A percentile compares a stretch with the other conserved stretches of the same genome.
These are phyloP conservation scores for Collybia sordida DNA, from an alignment of 768 basidiomycete genomes.

Conservation along the genomic window DNA sequence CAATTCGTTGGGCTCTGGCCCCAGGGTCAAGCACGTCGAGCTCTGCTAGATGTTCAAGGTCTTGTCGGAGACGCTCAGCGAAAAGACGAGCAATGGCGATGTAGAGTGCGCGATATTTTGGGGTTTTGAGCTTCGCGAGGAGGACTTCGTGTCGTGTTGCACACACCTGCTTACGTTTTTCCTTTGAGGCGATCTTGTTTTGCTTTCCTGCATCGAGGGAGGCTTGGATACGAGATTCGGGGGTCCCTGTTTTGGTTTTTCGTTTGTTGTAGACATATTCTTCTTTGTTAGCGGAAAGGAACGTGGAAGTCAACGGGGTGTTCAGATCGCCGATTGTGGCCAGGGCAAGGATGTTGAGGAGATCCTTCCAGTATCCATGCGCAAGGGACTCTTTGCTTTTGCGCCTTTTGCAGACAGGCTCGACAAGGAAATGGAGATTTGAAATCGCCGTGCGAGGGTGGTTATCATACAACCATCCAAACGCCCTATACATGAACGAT, in stretches of 20 bases:
- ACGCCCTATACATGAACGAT: conserved; percentile 33
- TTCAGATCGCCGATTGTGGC: conserved; percentile 53
- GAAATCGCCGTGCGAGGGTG: conserved; percentile 69
- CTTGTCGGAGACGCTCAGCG: conserved; percentile 46
- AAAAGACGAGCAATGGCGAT: conserved; percentile 63
- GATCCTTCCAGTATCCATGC: conserved; percentile 79
- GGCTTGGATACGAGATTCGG: conserved; percentile 21
- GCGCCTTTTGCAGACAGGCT: conserved; percentile 42
- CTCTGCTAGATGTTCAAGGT: conserved; percentile 40
- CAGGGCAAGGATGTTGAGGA: conserved; percentile 66
- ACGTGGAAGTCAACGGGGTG: conserved; percentile 17
- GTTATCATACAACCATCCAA: conserved; percentile 67
- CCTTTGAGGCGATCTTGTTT: conserved; percentile 20
- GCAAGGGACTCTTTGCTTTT: conserved; percentile 23
- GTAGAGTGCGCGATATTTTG: conserved; percentile 62
- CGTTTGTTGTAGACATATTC: conserved; percentile 13
- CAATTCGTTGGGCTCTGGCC: conserved; percentile 22
- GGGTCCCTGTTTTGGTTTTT: conserved; percentile 11
- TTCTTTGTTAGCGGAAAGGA: conserved; percentile 26
- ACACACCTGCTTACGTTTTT: conserved; percentile 20
- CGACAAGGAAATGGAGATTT: conserved; percentile 55
- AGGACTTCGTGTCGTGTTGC: conserved; percentile 33
- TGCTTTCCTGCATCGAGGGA: conserved; percentile 15
- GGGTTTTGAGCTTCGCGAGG: conserved; percentile 39
- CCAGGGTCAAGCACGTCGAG: conserved; percentile 28